Base-by-base conservation (phyloP, 495 filamentous ascomycete genomes). In the Cercophora sp. region DNA sequence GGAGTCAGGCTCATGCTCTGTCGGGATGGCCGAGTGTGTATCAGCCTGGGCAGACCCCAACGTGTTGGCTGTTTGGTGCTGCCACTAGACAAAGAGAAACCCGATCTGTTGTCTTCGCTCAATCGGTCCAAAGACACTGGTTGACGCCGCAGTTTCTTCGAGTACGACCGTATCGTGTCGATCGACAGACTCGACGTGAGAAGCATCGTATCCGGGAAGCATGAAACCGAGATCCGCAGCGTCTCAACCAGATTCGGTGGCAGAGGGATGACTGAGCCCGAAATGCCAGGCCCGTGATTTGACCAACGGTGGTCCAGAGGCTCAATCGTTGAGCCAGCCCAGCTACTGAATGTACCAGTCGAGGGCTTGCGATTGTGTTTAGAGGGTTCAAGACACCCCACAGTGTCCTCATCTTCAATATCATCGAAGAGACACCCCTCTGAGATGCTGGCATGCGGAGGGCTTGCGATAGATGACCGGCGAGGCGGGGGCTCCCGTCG, bases 181-280 rank as follows among this genome's bases (percentile, higher is more conserved):
- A 77, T 66, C 2, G 74, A 64, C 16, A 77, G 64, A 48, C 69
- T 74, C 1, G 66, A 67, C 2, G 71, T 68, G 27, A 68, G 60
- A 8, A 78, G 66, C 70, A 76, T 75, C 8, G 72, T 72, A 20
- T 76, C 73, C 4, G 73, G 73, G 34, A 76, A 76, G 46, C 69
- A 72, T 8, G 67, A 46, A 10, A 72, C 63, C 1, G 64, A 69
- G 2, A 74, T 60, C 34, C 67, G 59, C 15, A 76, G 64, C 1
- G 64, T 71, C 19, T 76, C 70, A 11, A 76, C 42, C 2, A 76
- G 62, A 5, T 74, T 64, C 3, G 66, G 62, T 0, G 73, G 71
- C 1, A 74, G 64, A 2, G 69, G 71, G 22, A 76, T 50, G 0
- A 62, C 68, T 3, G 54, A 36, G 4, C 56, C 11, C 3, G 52